These are phyloP conservation scores for Citrus inodora DNA, from an alignment of 345 rosid genomes.

Conservation along the genomic window DNA sequence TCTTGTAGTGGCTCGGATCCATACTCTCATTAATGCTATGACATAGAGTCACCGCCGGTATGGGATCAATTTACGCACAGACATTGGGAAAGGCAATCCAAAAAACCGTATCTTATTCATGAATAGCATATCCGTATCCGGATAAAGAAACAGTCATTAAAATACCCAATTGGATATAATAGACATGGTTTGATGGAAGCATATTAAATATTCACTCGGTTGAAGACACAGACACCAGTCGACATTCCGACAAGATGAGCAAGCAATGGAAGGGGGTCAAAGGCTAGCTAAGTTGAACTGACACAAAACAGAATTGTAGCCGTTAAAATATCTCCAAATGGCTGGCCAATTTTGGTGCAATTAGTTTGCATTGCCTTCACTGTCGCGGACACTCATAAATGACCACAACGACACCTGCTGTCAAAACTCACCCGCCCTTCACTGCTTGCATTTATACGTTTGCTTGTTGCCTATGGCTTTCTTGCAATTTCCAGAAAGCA, in stretches of 20 bases:
- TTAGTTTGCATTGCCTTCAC: neutral
- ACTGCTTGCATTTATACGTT: neutral
- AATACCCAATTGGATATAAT: neutral
- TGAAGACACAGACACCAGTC: too few species aligned
- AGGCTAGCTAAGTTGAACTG: neutral
- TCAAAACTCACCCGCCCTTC: neutral
- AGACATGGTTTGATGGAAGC: neutral
- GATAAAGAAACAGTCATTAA: neutral
- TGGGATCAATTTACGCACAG: too few species aligned
- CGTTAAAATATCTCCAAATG: neutral
- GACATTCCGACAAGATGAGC: neutral
- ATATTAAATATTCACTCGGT: too few species aligned
- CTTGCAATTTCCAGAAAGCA: neutral
- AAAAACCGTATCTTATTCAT: too few species aligned
- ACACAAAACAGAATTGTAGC: neutral
- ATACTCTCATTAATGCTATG: too few species aligned
- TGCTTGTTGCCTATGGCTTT: neutral
- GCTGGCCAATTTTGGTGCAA: neutral
- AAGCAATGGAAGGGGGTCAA: neutral
- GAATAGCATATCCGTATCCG: neutral
- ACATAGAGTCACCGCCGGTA: too few species aligned
- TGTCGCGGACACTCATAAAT: neutral
- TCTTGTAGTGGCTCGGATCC: fast-evolving
- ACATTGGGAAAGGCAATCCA: too few species aligned
- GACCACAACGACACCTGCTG: neutral